These are phyloP conservation scores for Penicillium verrucosum DNA, from an alignment of 2,329 filamentous ascomycete species.

Conservation along the genomic window DNA sequence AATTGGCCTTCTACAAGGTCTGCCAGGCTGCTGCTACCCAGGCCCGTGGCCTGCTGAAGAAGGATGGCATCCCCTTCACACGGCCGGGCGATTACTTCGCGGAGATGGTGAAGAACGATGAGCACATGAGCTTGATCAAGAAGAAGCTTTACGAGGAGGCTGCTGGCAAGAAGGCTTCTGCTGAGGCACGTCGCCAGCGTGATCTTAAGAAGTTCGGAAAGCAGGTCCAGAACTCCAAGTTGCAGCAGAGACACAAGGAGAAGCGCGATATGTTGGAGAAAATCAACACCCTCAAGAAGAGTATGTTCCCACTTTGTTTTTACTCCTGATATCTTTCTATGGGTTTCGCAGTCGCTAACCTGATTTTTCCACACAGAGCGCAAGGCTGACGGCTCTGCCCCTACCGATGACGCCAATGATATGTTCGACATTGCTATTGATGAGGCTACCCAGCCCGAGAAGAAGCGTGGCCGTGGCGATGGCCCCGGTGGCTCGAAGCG, in stretches of 20 bases:
- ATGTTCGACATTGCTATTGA: conserved; percentile 90
- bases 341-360: conserved; percentile 23
- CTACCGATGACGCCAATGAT: conserved; percentile 68
- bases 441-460: conserved; percentile 58
- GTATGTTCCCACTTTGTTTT: conserved; percentile 55
- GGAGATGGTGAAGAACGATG: conserved; percentile 98
- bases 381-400: conserved; percentile 61
- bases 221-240: conserved; percentile 91
- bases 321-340: neutral
- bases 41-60: conserved; percentile 70
- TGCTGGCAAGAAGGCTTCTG: conserved; percentile 83
- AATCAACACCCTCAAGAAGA: conserved; percentile 92
- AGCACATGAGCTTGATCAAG: conserved; percentile 97
- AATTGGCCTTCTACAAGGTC: conserved; percentile 91
- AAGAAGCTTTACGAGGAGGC: conserved; percentile 89
- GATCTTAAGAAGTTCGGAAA: conserved; percentile 99
- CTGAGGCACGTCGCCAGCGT: conserved; percentile 84
- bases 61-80: conserved; percentile 80
- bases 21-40: conserved; percentile 73
- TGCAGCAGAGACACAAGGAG: conserved; percentile 88
- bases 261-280: conserved; percentile 94
- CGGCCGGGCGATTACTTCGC: conserved; percentile 94
- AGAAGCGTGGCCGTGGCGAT: conserved; percentile 45
- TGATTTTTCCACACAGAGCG: conserved; percentile 63
- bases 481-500: conserved; percentile 60